Conservation (phyloP, 2,329 filamentous ascomycete genomes). For the Colletotrichum tofieldiae region DNA sequence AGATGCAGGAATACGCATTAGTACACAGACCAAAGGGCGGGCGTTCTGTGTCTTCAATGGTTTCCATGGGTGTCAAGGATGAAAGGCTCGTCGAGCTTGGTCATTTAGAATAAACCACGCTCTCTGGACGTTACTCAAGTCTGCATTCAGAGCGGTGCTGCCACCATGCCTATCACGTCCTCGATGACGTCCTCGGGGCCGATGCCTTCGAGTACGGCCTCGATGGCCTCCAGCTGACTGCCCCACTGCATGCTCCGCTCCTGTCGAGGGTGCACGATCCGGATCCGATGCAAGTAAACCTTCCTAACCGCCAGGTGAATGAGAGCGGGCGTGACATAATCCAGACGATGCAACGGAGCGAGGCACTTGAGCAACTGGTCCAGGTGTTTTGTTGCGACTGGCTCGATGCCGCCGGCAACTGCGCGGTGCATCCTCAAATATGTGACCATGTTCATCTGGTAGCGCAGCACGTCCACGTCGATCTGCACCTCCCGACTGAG, state of each 20-base stretch:
- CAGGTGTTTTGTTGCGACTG: constrained; percentile 85
- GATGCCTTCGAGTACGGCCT: constrained; percentile 74
- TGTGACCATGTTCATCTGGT: constrained; percentile 88
- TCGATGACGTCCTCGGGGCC: constrained; percentile 76
- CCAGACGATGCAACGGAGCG: constrained; percentile 84
- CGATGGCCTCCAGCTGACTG: constrained; percentile 80
- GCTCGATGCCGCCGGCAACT: constrained; percentile 83
- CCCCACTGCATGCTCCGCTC: constrained; percentile 97
- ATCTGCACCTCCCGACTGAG: constrained; percentile 73
- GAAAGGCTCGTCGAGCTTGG: constrained; percentile 18
- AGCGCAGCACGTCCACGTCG: constrained; percentile 84
- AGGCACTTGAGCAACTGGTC: constrained; percentile 79
- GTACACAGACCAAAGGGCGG: constrained; percentile 34
- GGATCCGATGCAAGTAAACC: constrained; percentile 88
- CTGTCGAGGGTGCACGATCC: constrained; percentile 76
- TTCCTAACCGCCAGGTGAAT: constrained; percentile 88
- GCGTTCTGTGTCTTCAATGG: constrained; percentile 36
- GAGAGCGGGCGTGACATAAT: constrained; percentile 87
- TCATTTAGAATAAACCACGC: constrained; percentile 30
- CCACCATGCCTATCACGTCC: constrained; percentile 72
- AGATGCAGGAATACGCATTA: constrained; percentile 32
- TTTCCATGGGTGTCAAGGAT: constrained; percentile 31
- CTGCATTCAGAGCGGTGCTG: constrained; percentile 63
- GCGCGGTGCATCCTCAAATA: constrained; percentile 92
- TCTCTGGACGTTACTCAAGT: constrained; percentile 12